Evolutionary conservation across 2,329 filamentous ascomycete species (phyloP).

Genomic region (Verticillium klebahnii): DNA sequence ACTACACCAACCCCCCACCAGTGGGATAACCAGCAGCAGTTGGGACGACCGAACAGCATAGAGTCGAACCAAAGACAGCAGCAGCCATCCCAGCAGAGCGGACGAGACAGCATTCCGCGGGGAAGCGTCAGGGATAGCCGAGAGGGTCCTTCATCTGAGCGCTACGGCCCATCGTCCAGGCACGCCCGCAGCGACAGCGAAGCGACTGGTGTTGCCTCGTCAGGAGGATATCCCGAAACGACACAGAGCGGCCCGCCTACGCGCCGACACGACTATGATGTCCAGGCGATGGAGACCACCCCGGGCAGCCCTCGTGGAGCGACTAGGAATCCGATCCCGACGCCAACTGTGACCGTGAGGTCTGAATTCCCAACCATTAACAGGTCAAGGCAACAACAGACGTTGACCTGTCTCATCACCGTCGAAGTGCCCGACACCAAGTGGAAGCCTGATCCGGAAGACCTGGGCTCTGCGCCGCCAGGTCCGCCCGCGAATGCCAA

Average conservation of each 20-base stretch:
- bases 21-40: slow-evolving; percentile 62
- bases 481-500: slow-evolving; percentile 34
- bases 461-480: slow-evolving; percentile 55
- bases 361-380: slow-evolving; percentile 96
- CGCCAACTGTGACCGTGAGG: slow-evolving; percentile 87
- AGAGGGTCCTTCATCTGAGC: slow-evolving; percentile 40
- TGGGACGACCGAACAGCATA: slow-evolving; percentile 49
- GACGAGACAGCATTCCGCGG: slow-evolving; percentile 31
- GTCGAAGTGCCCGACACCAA: slow-evolving; percentile 91
- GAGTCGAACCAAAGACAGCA: slow-evolving; percentile 32
- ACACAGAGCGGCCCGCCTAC: slow-evolving; percentile 62
- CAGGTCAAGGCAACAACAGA: slow-evolving; percentile 89
- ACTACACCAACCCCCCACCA: slow-evolving; percentile 57
- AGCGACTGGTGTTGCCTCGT: slow-evolving; percentile 68
- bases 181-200: slow-evolving; percentile 79
- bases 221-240: slow-evolving; percentile 74
- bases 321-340: slow-evolving; percentile 80
- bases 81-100: slow-evolving; percentile 24
- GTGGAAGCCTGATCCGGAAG: slow-evolving; percentile 82
- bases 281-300: slow-evolving; percentile 91
- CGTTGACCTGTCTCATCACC: slow-evolving; percentile 87
- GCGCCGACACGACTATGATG: slow-evolving; percentile 87
- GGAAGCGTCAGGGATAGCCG: slow-evolving; percentile 44
- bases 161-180: slow-evolving; percentile 35
- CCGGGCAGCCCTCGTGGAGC: slow-evolving; percentile 68